A percentile compares a stretch with the other conserved stretches of the same genome.
phyloP scores from a whole-genome alignment of 306 rosid genomes.

The Malus fusca region DNA sequence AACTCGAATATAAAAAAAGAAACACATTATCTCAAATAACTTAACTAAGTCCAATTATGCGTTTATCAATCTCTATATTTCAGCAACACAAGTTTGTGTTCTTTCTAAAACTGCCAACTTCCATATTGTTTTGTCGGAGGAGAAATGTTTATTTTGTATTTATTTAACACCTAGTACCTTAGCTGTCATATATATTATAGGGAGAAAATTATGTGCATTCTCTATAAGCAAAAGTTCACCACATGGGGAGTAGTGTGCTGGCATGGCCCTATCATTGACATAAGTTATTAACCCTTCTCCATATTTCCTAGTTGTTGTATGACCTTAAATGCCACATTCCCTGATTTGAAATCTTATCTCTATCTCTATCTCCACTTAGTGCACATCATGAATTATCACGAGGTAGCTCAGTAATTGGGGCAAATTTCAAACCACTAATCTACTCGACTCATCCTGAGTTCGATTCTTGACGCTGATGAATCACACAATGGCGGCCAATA shows the following conservation, averaged over 20 bases:
- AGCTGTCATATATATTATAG: background rate
- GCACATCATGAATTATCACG: background rate
- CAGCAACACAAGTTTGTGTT: no score
- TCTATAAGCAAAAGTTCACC: conserved; percentile 32
- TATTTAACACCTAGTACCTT: background rate
- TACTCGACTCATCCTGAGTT: no score
- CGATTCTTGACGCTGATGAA: rapidly evolving
- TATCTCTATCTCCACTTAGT: conserved; percentile 3
- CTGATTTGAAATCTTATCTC: conserved; percentile 8
- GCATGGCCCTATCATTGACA: conserved; percentile 36
- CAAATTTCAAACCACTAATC: no score
- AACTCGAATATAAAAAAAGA: no score
- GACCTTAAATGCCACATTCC: conserved; percentile 18
- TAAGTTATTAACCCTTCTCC: conserved; percentile 17
- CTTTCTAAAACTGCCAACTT: background rate
- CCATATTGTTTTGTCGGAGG: background rate
- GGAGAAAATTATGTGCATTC: background rate
- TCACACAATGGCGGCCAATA: rapidly evolving
- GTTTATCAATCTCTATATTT: no score
- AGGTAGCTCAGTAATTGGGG: no score
- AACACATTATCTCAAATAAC: no score
- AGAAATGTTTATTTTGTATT: background rate
- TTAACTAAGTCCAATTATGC: no score
- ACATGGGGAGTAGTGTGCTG: conserved; percentile 61
- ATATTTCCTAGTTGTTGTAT: conserved; percentile 24